Conservation (phyloP, 176 grass and related monocot genomes). For the Carex pumila region DNA sequence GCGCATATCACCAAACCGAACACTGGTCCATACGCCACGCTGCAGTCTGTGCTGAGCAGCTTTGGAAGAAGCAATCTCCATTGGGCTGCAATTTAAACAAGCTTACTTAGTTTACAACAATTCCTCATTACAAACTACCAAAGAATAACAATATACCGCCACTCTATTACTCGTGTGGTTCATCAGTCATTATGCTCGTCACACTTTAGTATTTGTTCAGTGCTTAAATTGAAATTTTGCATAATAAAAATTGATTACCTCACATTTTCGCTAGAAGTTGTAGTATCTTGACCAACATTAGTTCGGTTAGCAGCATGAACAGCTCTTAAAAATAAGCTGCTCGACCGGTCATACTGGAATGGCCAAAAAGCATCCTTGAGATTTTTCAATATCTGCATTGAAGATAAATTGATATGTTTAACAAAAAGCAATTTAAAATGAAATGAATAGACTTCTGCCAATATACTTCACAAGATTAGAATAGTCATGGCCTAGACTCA, state of each 20-base stretch:
- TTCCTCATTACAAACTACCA: not conserved
- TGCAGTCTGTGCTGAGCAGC: conserved; percentile 83
- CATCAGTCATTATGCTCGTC: not conserved
- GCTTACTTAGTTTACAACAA: not conserved
- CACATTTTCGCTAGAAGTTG: conserved; percentile 34
- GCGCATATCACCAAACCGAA: conserved; percentile 81
- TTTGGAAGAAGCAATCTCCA: conserved; percentile 89
- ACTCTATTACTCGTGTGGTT: not conserved
- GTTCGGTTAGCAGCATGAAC: conserved; percentile 43
- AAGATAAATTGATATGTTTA: not conserved
- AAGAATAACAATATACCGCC: not conserved
- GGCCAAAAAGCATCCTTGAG: conserved; percentile 86
- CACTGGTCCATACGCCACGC: conserved; percentile 77
- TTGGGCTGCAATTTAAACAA: conserved; percentile 37
- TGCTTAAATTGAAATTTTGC: not conserved
- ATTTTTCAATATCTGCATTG: conserved; percentile 62
- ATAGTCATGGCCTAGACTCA: conserved; percentile 14
- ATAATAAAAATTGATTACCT: conserved; percentile 28
- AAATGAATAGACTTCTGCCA: not conserved
- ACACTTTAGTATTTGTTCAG: not conserved
- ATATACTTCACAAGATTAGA: not conserved
- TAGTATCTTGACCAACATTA: conserved; percentile 33
- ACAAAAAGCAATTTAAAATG: not conserved
- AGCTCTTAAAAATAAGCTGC: conserved; percentile 77
- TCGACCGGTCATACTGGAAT: conserved; percentile 55